These are phyloP conservation scores for Hemileccinum rubropunctum DNA, from an alignment of 768 basidiomycete genomes.

Conservation along the genomic window DNA sequence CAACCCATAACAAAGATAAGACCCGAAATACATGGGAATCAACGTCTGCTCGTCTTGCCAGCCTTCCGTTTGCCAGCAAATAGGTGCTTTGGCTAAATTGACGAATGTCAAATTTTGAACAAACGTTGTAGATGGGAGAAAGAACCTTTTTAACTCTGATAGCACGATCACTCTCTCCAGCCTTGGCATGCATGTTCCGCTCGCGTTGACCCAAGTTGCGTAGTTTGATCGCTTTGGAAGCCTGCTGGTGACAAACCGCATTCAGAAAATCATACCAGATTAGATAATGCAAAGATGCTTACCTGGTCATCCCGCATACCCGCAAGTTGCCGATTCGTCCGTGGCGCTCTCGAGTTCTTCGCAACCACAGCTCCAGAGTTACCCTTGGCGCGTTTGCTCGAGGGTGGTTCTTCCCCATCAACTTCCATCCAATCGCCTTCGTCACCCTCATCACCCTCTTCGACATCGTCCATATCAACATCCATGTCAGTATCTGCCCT, in stretches of 20 bases:
- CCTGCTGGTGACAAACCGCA: slow-evolving; percentile 53
- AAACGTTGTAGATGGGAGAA: slow-evolving; percentile 2
- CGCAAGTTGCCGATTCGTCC: slow-evolving; percentile 69
- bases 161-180: slow-evolving; percentile 84
- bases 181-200: slow-evolving; percentile 86
- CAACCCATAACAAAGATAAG: slow-evolving; percentile 3
- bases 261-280: background rate
- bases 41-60: slow-evolving; percentile 81
- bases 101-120: slow-evolving; percentile 4
- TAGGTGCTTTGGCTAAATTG: slow-evolving; percentile 75
- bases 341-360: slow-evolving; percentile 54
- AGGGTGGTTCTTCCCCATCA: slow-evolving; percentile 47
- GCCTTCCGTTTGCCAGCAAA: slow-evolving; percentile 82
- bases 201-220: slow-evolving; percentile 85
- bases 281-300: background rate
- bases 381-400: slow-evolving; percentile 59
- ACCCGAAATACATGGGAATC: slow-evolving; percentile 17
- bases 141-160: slow-evolving; percentile 82
- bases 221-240: slow-evolving; percentile 71
- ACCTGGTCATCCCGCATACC: slow-evolving; percentile 79
- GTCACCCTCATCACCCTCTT: slow-evolving; percentile 34
- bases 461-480: slow-evolving; percentile 57
- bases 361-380: slow-evolving; percentile 55
- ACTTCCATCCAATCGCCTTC: slow-evolving; percentile 56
- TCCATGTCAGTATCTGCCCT: slow-evolving; percentile 50